A percentile compares a stretch with the other conserved stretches of the same genome.
Conservation (phyloP, 75 land plant genomes). For the Ceratopteris richardii region DNA sequence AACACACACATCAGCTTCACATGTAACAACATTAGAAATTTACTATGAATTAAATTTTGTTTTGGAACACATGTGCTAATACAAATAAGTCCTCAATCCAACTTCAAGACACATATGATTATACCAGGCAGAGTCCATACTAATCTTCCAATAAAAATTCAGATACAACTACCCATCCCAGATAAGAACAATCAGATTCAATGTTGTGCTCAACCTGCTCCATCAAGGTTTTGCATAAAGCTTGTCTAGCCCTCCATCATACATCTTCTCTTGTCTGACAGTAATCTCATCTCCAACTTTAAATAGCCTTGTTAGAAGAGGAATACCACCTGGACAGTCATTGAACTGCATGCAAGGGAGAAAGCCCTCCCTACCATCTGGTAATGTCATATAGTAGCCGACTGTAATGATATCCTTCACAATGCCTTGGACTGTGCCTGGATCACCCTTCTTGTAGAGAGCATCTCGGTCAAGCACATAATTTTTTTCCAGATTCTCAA, state of each 20-base stretch:
- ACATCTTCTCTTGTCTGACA: neutral
- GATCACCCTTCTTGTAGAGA: conserved; percentile 3
- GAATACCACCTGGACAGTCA: neutral
- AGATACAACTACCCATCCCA: too few species aligned
- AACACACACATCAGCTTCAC: too few species aligned
- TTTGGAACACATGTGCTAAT: too few species aligned
- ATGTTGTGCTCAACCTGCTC: too few species aligned
- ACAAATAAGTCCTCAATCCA: too few species aligned
- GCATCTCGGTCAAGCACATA: neutral
- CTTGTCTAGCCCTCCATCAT: conserved; percentile 1
- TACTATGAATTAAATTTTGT: too few species aligned
- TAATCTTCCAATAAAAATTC: too few species aligned
- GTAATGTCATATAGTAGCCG: neutral
- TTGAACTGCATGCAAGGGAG: neutral
- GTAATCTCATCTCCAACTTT: conserved; percentile 2
- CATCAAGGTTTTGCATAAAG: neutral
- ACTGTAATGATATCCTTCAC: conserved; percentile 4
- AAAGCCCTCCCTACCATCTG: conserved; percentile 1
- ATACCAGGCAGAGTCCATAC: too few species aligned
- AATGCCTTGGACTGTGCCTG: conserved; percentile 2
- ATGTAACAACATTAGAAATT: too few species aligned
- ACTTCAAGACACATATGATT: too few species aligned
- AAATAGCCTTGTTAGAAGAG: neutral
- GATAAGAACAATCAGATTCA: too few species aligned
- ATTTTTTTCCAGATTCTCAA: neutral